Percentiles rank a stretch among this genome's conserved stretches.
Conservation (phyloP, 169 alveolate genomes). For the Cryptosporidium baileyi region DNA sequence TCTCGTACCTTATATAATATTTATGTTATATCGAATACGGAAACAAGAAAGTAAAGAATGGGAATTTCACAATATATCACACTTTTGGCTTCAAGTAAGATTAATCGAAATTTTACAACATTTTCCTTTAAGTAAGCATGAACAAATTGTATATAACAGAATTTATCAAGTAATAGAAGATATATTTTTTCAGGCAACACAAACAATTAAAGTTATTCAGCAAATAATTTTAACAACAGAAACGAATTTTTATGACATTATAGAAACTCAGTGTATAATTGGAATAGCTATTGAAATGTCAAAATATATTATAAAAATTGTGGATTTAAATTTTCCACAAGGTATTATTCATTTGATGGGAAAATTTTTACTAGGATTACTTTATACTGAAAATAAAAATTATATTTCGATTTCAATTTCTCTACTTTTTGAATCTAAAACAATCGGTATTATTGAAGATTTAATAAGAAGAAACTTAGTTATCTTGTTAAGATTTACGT, state of each 20-base stretch:
- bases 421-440: neutral
- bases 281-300: constrained; percentile 48
- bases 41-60: neutral
- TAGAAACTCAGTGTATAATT: constrained; percentile 19
- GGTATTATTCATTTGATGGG: constrained; percentile 20
- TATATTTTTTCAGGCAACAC: constrained; percentile 24
- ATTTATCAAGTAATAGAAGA: constrained; percentile 29
- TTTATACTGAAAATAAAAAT: constrained; percentile 35
- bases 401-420: constrained; percentile 50
- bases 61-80: constrained; percentile 47
- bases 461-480: constrained; percentile 1
- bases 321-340: neutral
- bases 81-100: constrained; percentile 65
- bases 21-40: constrained; percentile 6
- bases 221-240: neutral
- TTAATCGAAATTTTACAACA: constrained; percentile 2
- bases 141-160: neutral
- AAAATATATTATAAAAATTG: neutral
- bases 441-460: neutral
- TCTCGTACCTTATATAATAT: constrained; percentile 11
- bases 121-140: neutral
- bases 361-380: constrained; percentile 24
- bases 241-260: neutral
- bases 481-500: neutral
- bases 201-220: neutral